Base-by-base conservation (phyloP, 805 yeast genomes). In the Candida silvicultrix region DNA sequence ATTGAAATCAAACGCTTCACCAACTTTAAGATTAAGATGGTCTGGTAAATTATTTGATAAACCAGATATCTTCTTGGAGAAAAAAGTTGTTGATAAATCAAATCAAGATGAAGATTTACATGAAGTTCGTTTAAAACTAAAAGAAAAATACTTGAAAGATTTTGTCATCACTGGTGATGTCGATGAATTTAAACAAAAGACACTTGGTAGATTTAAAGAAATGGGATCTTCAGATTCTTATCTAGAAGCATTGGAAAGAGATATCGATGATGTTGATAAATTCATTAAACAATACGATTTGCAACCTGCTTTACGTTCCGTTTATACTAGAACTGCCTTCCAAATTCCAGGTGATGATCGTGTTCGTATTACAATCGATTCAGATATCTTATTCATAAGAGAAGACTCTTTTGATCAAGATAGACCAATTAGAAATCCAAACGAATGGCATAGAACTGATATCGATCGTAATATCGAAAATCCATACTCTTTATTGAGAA, bases 321-420 rank as follows among this genome's bases (percentile, higher is more conserved):
- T 83, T 34, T 89, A 87, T 69, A 86, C 89, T 38, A 78, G 98
- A 65, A 87, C 96, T 6, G 98, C 98, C 2, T 92, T 94, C 73
- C 97, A 92, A 72, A 92, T 92, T 57, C 99, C 99, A 3, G 97
- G 97, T 48, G 98, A 94, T 63, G 95, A 90, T 63, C 79, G 92
- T 59, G 84, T 90, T 35, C 81, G 98, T 63, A 82, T 94, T 49
- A 83, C 87, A 39, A 87, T 92, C 52, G 98, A 92, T 67, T 84
- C 95, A 15, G 94, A 94, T 63, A 80, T 94, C 46, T 61, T 83
- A 44, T 90, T 87, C 61, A 83, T 92, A 50, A 80, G 98, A 57
- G 99, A 92, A 63, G 98, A 92, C 63, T 68, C 92, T 0, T 85
- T 92, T 60, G 96, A 90, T 64, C 67, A 74, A 40, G 81, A 80